phyloP scores from a whole-genome alignment of 2,329 filamentous ascomycete genomes.

The Nectriaceae sp. region DNA sequence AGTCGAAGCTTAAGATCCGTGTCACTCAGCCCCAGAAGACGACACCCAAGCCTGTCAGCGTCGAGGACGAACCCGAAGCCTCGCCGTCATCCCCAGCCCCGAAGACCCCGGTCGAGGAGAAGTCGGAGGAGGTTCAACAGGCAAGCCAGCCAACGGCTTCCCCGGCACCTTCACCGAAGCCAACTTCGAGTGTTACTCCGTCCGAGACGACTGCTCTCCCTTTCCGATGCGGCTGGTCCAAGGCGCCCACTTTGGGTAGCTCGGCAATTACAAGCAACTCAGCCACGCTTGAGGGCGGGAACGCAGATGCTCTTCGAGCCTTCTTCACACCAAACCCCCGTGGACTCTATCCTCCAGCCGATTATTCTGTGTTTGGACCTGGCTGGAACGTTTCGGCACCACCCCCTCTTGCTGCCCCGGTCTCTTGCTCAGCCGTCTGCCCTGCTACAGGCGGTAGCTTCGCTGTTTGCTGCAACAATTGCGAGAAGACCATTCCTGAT shows the following conservation, averaged over 20 bases:
- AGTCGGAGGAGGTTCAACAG: constrained; percentile 13
- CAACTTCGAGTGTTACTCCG: constrained; percentile 15
- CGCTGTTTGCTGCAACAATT: constrained; percentile 93
- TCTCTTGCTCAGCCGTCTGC: constrained; percentile 8
- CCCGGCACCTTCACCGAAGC: constrained; percentile 21
- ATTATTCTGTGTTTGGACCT: background rate
- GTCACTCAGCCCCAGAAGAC: constrained; percentile 52
- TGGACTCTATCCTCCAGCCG: background rate
- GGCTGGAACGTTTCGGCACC: background rate
- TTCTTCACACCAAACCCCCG: background rate
- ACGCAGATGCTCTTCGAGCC: constrained; percentile 22
- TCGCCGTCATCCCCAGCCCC: constrained; percentile 10
- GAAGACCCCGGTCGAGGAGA: constrained; percentile 12
- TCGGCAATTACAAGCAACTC: constrained; percentile 31
- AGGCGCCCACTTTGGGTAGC: no score
- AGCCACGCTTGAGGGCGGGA: constrained; percentile 25
- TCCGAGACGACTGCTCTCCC: constrained; percentile 23
- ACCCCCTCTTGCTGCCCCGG: constrained; percentile 1
- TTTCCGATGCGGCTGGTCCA: no score
- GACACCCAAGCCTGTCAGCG: constrained; percentile 45
- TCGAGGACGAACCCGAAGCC: constrained; percentile 53
- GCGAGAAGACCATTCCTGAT: constrained; percentile 74
- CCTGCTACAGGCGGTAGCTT: constrained; percentile 46
- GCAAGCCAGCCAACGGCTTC: constrained; percentile 5
- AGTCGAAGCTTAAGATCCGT: constrained; percentile 92